Conservation (phyloP, 2,329 filamentous ascomycete species). For the Stagonosporopsis tanaceti region DNA sequence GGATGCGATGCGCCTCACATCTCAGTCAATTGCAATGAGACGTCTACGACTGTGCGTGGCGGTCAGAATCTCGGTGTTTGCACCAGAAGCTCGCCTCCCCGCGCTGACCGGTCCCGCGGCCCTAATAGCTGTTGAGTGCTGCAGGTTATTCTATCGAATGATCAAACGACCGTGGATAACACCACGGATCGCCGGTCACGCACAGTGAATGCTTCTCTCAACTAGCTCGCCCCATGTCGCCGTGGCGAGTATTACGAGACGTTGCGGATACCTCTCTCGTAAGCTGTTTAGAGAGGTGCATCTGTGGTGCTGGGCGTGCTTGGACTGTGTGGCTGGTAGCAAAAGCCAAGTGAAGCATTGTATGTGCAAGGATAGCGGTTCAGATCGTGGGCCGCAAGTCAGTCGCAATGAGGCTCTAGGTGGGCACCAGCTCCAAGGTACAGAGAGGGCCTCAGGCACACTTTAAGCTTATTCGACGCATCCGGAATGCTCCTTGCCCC, state of each 20-base stretch:
- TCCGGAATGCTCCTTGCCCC: conserved; percentile 21
- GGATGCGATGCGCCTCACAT: conserved; percentile 36
- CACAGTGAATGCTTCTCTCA: conserved; percentile 29
- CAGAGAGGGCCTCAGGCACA: conserved; percentile 22
- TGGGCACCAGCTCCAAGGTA: conserved; percentile 11
- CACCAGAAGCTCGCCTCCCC: conserved; percentile 36
- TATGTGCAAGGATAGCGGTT: conserved; percentile 29
- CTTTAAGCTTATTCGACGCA: conserved; percentile 23
- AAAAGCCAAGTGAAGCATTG: conserved; percentile 29
- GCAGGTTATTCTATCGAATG: conserved; percentile 38
- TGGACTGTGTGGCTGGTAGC: conserved; percentile 22
- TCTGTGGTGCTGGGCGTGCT: conserved; percentile 26
- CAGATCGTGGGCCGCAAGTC: conserved; percentile 15
- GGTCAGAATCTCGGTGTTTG: conserved; percentile 39
- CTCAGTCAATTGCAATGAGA: conserved; percentile 22
- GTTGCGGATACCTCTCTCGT: conserved; percentile 36
- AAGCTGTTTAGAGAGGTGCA: conserved; percentile 32
- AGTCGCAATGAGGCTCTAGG: conserved; percentile 17
- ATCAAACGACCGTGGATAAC: conserved; percentile 28
- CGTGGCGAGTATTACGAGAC: conserved; percentile 33
- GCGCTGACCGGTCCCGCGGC: conserved; percentile 28
- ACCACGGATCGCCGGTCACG: conserved; percentile 22
- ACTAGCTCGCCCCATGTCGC: conserved; percentile 16
- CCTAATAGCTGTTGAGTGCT: conserved; percentile 11
- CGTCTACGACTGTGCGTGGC: conserved; percentile 31